Conservation (phyloP, 2,329 filamentous ascomycete species). For the Cytospora paraplurivora region DNA sequence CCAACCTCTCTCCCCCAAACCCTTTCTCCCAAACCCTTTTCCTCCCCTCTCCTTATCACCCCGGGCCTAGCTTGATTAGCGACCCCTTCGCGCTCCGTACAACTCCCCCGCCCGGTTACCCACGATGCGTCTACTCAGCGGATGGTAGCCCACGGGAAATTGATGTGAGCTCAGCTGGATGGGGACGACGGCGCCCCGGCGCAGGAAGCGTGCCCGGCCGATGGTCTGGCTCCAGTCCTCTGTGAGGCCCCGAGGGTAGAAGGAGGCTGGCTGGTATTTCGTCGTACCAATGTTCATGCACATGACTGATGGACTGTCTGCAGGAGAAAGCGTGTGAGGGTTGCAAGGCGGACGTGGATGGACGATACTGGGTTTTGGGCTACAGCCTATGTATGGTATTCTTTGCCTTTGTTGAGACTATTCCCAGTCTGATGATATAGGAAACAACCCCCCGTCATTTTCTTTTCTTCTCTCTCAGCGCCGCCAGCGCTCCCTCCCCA, state of each 20-base stretch:
- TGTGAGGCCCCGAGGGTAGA: background rate
- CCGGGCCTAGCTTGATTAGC: background rate
- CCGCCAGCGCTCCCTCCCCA: too few relatives aligned
- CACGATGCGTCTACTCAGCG: conserved; percentile 7
- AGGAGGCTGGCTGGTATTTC: background rate
- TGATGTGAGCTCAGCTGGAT: conserved; percentile 8
- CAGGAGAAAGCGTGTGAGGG: background rate
- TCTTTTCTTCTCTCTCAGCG: too few relatives aligned
- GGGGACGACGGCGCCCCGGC: conserved; percentile 10
- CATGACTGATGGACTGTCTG: background rate
- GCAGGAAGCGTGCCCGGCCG: background rate
- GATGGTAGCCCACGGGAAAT: conserved; percentile 10
- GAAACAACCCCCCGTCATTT: too few relatives aligned
- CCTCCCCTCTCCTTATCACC: background rate
- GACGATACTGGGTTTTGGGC: too few relatives aligned
- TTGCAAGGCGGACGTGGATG: background rate
- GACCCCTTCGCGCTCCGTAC: background rate
- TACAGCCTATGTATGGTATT: background rate
- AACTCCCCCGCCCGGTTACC: conserved; percentile 10
- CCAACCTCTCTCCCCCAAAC: too few relatives aligned
- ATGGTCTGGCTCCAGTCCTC: background rate
- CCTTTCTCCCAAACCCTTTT: background rate
- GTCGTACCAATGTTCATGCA: conserved; percentile 10
- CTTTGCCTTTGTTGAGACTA: background rate
- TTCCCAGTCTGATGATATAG: background rate